Evolutionary conservation across 805 yeast species (phyloP), one percentile per base, ranked within the genome.

Genomic region (Wickerhamiella dianesei): DNA sequence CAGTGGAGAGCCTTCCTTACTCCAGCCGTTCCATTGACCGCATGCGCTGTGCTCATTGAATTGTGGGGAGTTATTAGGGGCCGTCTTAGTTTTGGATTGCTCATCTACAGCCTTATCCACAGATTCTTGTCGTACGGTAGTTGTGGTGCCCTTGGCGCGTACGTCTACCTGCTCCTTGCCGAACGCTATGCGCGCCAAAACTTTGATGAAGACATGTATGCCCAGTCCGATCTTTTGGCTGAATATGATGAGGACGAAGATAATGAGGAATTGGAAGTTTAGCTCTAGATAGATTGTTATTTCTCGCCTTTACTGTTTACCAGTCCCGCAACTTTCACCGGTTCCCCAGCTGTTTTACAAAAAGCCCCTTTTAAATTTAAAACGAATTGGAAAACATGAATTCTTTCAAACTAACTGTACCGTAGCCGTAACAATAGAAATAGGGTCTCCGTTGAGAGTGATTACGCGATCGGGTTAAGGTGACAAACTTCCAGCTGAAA

Each of bases 1-100:
- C 60, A 57, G 35, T 57, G 60, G 60, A 56, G 60, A 19, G 59
- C 59, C 20, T 57, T 57, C 50, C 48, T 57, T 20, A 57, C 60
- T 16, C 59, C 59, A 5, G 56, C 56, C 5, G 43, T 57, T n/a
- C 60, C 60, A 3, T 41, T 56, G 21, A 53, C 47, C 14, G 41
- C 41, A 22, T 18, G 44, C 16, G 51, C 53, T 35, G 3, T 47
- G 1, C 19, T 55, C n/a, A 25, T 44, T 17, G 20, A 40, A 12
- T 4, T 47, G 4, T 1, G 47, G 19, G 1, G 12, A 4, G 9
- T 47, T 17, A 8, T 54, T 3, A 4, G 32, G 9, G 53, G 52
- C 21, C 16, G 41, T 2, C n/a, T 17, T 20, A 37, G 41, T 18
- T 43, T 50, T 37, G 17, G 48, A 37, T 45, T 44, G 37, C 19